Evolutionary conservation across 169 alveolate genomes (phyloP).

Genomic region (Eimeria mitis): DNA sequence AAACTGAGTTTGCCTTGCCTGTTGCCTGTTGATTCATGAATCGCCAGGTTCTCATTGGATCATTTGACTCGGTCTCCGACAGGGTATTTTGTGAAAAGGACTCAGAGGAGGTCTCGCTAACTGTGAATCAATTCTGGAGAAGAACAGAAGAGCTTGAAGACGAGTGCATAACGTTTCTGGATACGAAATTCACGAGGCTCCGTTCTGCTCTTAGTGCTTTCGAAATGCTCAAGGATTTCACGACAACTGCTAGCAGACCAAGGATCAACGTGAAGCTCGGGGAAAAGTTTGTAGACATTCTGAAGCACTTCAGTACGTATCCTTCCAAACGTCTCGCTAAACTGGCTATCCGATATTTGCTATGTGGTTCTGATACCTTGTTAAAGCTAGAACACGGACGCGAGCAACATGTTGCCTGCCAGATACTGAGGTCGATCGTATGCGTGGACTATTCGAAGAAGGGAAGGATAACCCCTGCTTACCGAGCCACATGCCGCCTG

Average conservation of each 20-base stretch:
- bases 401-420: background rate
- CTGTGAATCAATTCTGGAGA: slow-evolving; percentile 89
- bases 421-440: slow-evolving; percentile 71
- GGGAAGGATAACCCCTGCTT: slow-evolving; percentile 88
- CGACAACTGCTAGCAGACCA: slow-evolving; percentile 92
- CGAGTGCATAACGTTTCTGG: slow-evolving; percentile 90
- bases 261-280: slow-evolving; percentile 93
- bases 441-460: slow-evolving; percentile 80
- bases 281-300: slow-evolving; percentile 94
- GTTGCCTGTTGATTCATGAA: background rate
- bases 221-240: slow-evolving; percentile 94
- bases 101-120: slow-evolving; percentile 88
- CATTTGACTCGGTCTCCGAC: slow-evolving; percentile 88
- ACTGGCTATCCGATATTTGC: background rate
- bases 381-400: background rate
- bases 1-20: background rate
- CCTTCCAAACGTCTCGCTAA: background rate
- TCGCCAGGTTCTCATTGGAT: slow-evolving; percentile 82
- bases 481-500: slow-evolving; percentile 90
- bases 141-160: slow-evolving; percentile 90
- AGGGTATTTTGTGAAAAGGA: slow-evolving; percentile 90
- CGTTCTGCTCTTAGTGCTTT: slow-evolving; percentile 97
- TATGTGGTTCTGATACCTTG: background rate
- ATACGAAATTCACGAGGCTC: slow-evolving; percentile 86
- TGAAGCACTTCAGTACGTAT: slow-evolving; percentile 88